Percentiles rank a stretch among this genome's conserved stretches.
These are phyloP conservation scores for Phytophthora foliorum DNA, from an alignment of 352 stramenopile species.

Conservation along the genomic window DNA sequence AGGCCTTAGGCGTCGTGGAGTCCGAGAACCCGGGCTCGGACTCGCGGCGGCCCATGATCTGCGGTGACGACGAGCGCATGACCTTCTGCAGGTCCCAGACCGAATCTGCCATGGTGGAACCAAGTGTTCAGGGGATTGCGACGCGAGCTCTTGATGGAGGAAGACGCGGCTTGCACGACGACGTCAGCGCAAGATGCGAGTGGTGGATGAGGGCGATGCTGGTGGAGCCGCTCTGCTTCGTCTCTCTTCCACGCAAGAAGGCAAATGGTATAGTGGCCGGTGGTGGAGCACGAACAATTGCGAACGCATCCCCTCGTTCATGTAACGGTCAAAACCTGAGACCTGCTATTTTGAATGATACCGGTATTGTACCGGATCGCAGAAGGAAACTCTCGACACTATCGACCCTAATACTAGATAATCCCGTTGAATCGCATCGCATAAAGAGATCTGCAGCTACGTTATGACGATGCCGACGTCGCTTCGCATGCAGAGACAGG, in stretches of 20 bases:
- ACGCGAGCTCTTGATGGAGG: background rate
- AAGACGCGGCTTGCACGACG: constrained; percentile 6
- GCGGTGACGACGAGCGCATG: constrained; percentile 33
- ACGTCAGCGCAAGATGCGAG: constrained; percentile 4
- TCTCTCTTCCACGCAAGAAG: constrained; percentile 30
- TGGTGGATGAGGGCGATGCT: background rate
- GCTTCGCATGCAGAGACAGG: constrained; percentile 10
- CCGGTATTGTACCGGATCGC: background rate
- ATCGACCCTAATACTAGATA: background rate
- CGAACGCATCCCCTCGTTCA: constrained; percentile 10
- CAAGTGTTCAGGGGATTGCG: background rate
- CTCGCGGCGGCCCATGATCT: constrained; percentile 54
- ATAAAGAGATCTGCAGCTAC: background rate
- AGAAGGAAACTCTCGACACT: no score
- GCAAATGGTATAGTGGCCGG: constrained; percentile 23
- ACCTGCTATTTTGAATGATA: background rate
- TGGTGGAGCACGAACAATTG: constrained; percentile 16
- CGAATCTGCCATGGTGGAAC: constrained; percentile 50
- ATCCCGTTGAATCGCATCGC: background rate
- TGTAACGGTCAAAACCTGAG: constrained; percentile 13
- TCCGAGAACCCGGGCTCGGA: constrained; percentile 64
- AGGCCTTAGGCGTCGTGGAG: constrained; percentile 47
- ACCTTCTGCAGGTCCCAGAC: constrained; percentile 65
- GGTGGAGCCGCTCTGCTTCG: background rate
- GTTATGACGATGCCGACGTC: constrained; percentile 10